phyloP scores from a whole-genome alignment of 2,329 filamentous ascomycete genomes.

The Chrysosporium keratinophilum region DNA sequence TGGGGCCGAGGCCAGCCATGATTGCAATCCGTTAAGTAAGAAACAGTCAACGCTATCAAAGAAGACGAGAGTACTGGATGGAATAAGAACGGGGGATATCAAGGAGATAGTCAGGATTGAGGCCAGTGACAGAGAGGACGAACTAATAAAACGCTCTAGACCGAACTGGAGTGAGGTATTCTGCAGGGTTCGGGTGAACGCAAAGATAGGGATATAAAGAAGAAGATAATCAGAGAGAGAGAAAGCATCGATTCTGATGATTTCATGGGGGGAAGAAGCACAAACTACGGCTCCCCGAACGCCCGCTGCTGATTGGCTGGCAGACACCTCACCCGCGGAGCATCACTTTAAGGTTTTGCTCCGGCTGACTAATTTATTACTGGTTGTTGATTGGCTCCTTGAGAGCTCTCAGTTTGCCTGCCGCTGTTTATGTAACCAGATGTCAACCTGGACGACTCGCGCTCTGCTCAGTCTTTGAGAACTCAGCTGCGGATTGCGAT shows the following conservation, averaged over 20 bases:
- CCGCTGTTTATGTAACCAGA: not conserved
- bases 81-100: not conserved
- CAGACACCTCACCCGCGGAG: not conserved
- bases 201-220: not conserved
- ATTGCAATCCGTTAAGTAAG: slow-evolving; percentile 1
- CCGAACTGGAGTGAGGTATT: too few relatives aligned
- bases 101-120: too few relatives aligned
- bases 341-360: not conserved
- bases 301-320: slow-evolving; percentile 4
- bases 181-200: not conserved
- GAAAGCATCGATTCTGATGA: not conserved
- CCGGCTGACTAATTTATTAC: not conserved
- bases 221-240: not conserved
- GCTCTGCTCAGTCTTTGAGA: not conserved
- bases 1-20: slow-evolving; percentile 46
- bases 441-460: not conserved
- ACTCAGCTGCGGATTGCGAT: not conserved
- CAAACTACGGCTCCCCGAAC: not conserved
- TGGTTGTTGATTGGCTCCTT: not conserved
- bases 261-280: slow-evolving; percentile 11
- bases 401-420: not conserved
- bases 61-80: not conserved
- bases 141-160: too few relatives aligned
- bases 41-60: not conserved
- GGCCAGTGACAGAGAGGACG: too few relatives aligned